Base-by-base conservation (phyloP, 73 alveolate species). In the Uronychia binucleata region DNA sequence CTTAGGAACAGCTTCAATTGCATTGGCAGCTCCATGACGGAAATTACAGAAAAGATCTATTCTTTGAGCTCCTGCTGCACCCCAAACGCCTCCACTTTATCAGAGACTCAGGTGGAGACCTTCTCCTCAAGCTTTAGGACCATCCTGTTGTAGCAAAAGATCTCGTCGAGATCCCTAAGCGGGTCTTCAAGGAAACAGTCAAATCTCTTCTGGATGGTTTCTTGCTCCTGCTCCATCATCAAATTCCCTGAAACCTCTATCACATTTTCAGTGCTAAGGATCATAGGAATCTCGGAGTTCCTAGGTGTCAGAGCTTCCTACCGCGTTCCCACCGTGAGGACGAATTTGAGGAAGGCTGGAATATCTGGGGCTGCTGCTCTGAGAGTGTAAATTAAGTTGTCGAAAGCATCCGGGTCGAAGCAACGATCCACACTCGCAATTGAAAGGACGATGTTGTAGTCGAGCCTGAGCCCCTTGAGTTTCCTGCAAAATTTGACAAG, bases 371-470 rank as follows among this genome's bases (percentile, higher is more conserved):
- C 28, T 8, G 86, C 86, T 8, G 25, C 31, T 31, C 86, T 79
- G 59, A 79, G 26, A 1, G 46, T 29, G 1, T 34, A 79, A 26
- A 79, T 0, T 27, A 79, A 79, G 31, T 79, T 79, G 57, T 79
- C 77, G 58, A 79, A 31, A 28, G n/a, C 57, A 59, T 79, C 67
- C 57, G 33, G 34, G 28, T 86, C 83, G 33, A 30, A 79, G 0
- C 76, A 77, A 31, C 74, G 58, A 25, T 86, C 92, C 26, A 86
- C 79, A 19, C 81, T 84, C 27, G 92, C 74, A 29, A 86, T 86
- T 29, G 57, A 77, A n/a, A 88, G 32, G 0, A 86, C 94, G 30
- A 88, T 82, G 83, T 88, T 88, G 83, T 35, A 88, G 78, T 88
- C 94, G 0, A 88, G 84, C 29, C 46, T 81, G 25, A 88, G 58